phyloP scores from a whole-genome alignment of 257 asterid species.

The Solanum lycopersicoides region DNA sequence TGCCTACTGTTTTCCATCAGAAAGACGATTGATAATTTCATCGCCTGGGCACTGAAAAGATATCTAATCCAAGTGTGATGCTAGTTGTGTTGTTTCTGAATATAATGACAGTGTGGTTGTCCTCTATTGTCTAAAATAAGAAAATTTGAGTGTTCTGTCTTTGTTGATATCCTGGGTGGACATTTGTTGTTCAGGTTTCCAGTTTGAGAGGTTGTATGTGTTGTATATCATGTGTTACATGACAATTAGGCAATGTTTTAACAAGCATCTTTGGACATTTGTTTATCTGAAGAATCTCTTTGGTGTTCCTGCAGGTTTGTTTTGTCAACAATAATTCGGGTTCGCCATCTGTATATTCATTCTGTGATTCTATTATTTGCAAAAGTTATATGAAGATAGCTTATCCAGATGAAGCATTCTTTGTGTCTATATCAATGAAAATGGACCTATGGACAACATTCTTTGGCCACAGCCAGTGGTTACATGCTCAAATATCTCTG shows the following conservation, averaged over 20 bases:
- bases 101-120: slow-evolving; percentile 21
- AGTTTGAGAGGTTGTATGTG: background rate
- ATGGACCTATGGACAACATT: slow-evolving; percentile 4
- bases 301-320: slow-evolving; percentile 83
- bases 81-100: slow-evolving; percentile 12
- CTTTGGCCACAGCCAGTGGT: slow-evolving; percentile 2
- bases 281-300: slow-evolving; percentile 58
- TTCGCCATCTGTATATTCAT: slow-evolving; percentile 45
- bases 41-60: slow-evolving; percentile 36
- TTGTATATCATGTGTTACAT: background rate
- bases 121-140: slow-evolving; percentile 9
- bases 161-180: background rate
- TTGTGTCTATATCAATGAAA: slow-evolving; percentile 1
- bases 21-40: slow-evolving; percentile 72
- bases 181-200: background rate
- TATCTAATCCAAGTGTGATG: slow-evolving; percentile 22
- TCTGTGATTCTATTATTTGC: slow-evolving; percentile 25
- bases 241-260: background rate
- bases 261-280: slow-evolving; percentile 1
- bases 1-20: slow-evolving; percentile 80
- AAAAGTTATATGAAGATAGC: slow-evolving; percentile 26
- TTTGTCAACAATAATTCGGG: slow-evolving; percentile 52
- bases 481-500: background rate
- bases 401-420: slow-evolving; percentile 7
- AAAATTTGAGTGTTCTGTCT: slow-evolving; percentile 1